A percentile compares a stretch with the other conserved stretches of the same genome.
Evolutionary conservation across 345 rosid genomes (phyloP).

Genomic region (Citropsis articulata): DNA sequence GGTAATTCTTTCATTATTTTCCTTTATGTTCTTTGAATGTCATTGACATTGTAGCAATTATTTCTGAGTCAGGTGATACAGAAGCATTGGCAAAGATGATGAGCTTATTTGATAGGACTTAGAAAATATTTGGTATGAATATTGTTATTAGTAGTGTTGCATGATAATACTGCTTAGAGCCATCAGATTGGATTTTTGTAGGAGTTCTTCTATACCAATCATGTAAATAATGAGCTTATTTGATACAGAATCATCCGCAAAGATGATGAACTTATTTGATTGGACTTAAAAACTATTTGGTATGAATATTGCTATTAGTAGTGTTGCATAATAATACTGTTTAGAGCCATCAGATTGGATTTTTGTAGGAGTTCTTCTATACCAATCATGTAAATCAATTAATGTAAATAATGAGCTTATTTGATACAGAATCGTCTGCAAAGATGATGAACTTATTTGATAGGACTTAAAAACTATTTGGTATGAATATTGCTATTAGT

Average conservation of each 20-base stretch:
- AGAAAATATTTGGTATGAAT: background rate
- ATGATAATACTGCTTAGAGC: too few relatives aligned
- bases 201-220: background rate
- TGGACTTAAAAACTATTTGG: background rate
- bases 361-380: background rate
- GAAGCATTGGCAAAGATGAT: background rate
- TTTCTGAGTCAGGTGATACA: background rate
- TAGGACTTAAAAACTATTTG: background rate
- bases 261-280: background rate
- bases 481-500: background rate
- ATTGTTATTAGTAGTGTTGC: background rate
- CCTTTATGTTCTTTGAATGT: background rate
- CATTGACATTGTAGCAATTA: background rate
- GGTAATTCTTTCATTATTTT: conserved; percentile 35
- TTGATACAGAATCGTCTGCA: background rate
- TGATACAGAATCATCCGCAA: background rate
- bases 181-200: background rate
- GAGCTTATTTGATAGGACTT: background rate
- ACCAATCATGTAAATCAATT: background rate
- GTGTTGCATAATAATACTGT: too few relatives aligned
- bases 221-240: too few relatives aligned
- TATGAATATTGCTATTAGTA: background rate
- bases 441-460: background rate
- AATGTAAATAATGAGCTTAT: too few relatives aligned
- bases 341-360: too few relatives aligned